Evolutionary conservation across 2,329 filamentous ascomycete genomes (phyloP), one percentile per base, ranked within the genome.

Genomic region (Cladosporium sp.): DNA sequence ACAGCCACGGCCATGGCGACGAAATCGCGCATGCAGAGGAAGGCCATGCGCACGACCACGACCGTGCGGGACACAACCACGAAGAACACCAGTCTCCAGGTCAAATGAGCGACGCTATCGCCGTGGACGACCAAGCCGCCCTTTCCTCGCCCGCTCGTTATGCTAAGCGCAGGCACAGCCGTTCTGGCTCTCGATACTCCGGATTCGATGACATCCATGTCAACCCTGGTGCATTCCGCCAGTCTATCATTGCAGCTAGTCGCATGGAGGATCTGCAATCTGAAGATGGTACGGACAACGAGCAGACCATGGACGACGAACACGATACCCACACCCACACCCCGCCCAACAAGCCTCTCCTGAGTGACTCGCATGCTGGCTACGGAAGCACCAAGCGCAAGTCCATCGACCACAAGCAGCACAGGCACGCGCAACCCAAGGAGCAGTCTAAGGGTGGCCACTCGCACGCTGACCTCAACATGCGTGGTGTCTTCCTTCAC

Each of bases 161-260:
- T 64, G 79, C 82, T 61, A 81, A 83, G 60, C 78, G 78, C 56
- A 85, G 84, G 65, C 81, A 88, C 62, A 85, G 81, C 63, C 70
- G 77, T 75, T 91, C 77, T 74, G 86, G 75, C 24, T 80, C 77
- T 28, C 77, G 81, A 53, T 80, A 81, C 59, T 76, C 77, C 13
- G 79, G 75, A 34, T 83, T 91, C 56, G 88, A 86, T 24, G 82
- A 85, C 55, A 83, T 95, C 64, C 90, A 87, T 70, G 89, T 96
- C 53, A 89, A 97, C 70, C 94, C 94, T 2, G 88, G 91, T 22
- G 93, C 88, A 62, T 91, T 97, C 78, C 82, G 94, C 63, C 89
- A 96, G 71, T 91, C 93, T 57, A 96, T 99, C 65, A 95, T 97
- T 63, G 87, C 87, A 36, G 90, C 90, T n/a, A 87, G 86, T 59